phyloP scores from a whole-genome alignment of 1,284 basidiomycete species.

The Trichosporon asahii region DNA sequence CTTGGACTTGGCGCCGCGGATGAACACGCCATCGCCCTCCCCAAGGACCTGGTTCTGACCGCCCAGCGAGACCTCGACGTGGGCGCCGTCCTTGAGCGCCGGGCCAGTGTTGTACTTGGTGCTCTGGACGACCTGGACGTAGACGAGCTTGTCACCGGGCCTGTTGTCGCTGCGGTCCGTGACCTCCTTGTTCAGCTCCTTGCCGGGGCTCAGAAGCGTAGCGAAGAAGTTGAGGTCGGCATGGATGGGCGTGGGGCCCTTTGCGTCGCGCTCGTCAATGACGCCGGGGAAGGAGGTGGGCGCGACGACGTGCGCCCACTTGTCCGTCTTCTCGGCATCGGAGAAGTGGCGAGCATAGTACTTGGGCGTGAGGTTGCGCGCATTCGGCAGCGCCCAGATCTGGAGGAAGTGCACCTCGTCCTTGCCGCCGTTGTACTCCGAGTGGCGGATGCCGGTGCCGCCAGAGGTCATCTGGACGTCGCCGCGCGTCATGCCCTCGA shows the following conservation, averaged over 20 bases:
- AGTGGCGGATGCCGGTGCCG: conserved; percentile 56
- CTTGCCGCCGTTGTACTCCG: conserved; percentile 66
- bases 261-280: conserved; percentile 60
- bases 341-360: conserved; percentile 84
- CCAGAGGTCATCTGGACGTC: conserved; percentile 87
- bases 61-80: conserved; percentile 37
- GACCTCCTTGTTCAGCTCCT: conserved; percentile 58
- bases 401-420: conserved; percentile 67
- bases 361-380: conserved; percentile 61
- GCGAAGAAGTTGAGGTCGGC: conserved; percentile 56
- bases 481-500: conserved; percentile 79
- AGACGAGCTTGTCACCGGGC: conserved; percentile 43
- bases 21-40: conserved; percentile 73
- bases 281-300: conserved; percentile 60
- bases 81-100: conserved; percentile 30
- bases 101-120: conserved; percentile 66
- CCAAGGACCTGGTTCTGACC: conserved; percentile 53
- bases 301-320: conserved; percentile 67
- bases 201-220: conserved; percentile 61
- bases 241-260: conserved; percentile 65
- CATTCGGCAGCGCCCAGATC: conserved; percentile 74
- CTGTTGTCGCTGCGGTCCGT: conserved; percentile 49
- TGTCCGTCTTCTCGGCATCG: conserved; percentile 74
- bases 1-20: conserved; percentile 57
- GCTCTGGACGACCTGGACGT: conserved; percentile 60